Base-by-base conservation (phyloP, 2,329 filamentous ascomycete genomes). In the Cladophialophora psammophila region DNA sequence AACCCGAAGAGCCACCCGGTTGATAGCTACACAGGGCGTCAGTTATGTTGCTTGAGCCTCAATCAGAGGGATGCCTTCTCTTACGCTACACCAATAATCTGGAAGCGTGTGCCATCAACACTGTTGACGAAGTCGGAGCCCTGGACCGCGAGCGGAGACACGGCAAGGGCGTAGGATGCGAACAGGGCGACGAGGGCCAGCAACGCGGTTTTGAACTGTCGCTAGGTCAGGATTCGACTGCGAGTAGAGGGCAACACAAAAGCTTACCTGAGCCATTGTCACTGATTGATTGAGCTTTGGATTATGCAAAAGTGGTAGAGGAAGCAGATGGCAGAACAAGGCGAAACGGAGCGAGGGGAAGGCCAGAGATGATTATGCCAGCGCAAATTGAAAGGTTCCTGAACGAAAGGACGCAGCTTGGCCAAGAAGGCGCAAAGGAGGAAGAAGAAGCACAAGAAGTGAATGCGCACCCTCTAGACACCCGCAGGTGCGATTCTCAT, bases 41-140 rank as follows among this genome's bases (percentile, higher is more conserved):
- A 72, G 71, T 42, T 42, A 54, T 34, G 36, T 18, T 52, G 26
- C 26, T 63, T 59, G 18, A 13, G 58, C 45, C 38, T 63, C n/a
- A 57, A 35, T 20, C n/a, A 42, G 18, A 34, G n/a, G 35, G 34
- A 3, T 31, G 13, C 56, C 20, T 32, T 45, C 50, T 73, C 82
- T 76, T 80, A 85, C 81, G 88, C 87, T 66, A 89, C 85, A 76
- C 87, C 87, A 66, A 89, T 79, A 66, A 90, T 84, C 79, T 88
- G 84, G 76, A 89, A 85, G 56, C 87, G 84, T 71, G 86, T 83
- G 64, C 83, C 82, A 18, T 85, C 87, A 62, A 84, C 79, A 40
- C 81, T 82, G 76, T 88, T 85, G 72, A 90, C 82, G 76, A 90
- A 89, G 75, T 89, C 84, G 76, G 86, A 84, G 66, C 86, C 86